Conservation (phyloP, 768 basidiomycete species). For the Leucosporidium scottii region DNA sequence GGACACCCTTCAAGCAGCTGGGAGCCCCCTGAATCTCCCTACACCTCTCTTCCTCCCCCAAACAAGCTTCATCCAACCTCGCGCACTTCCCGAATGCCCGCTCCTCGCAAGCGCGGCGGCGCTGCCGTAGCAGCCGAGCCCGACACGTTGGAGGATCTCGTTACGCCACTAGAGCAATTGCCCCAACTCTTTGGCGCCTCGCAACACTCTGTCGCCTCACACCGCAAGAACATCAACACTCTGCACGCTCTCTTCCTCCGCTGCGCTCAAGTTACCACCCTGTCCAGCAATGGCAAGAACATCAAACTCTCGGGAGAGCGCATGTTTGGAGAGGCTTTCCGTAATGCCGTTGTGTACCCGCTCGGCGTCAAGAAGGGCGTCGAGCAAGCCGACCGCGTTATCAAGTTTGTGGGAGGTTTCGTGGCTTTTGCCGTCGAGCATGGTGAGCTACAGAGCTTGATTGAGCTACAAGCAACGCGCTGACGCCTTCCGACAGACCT, state of each 20-base stretch:
- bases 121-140: background rate
- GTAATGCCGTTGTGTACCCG: slow-evolving; percentile 52
- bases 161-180: slow-evolving; percentile 11
- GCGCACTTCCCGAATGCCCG: slow-evolving; percentile 3
- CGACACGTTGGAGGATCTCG: slow-evolving; percentile 22
- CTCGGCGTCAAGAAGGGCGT: slow-evolving; percentile 75
- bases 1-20: no score
- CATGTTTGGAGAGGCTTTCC: slow-evolving; percentile 62
- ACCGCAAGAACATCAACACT: slow-evolving; percentile 79
- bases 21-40: no score
- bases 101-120: background rate
- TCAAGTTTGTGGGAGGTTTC: slow-evolving; percentile 78
- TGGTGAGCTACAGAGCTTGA: slow-evolving; percentile 46
- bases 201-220: slow-evolving; percentile 50
- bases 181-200: slow-evolving; percentile 19
- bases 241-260: slow-evolving; percentile 70
- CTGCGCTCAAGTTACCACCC: slow-evolving; percentile 53
- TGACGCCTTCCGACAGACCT: slow-evolving; percentile 8
- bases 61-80: no score
- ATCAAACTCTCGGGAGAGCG: slow-evolving; percentile 65
- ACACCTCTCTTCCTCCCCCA: no score
- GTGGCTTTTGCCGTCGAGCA: slow-evolving; percentile 67
- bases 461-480: background rate
- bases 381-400: slow-evolving; percentile 61
- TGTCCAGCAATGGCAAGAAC: slow-evolving; percentile 26